A percentile compares a stretch with the other conserved stretches of the same genome.
phyloP scores from a whole-genome alignment of 371 early-diverging fungal genomes.

The Haplosporangium sp. region DNA sequence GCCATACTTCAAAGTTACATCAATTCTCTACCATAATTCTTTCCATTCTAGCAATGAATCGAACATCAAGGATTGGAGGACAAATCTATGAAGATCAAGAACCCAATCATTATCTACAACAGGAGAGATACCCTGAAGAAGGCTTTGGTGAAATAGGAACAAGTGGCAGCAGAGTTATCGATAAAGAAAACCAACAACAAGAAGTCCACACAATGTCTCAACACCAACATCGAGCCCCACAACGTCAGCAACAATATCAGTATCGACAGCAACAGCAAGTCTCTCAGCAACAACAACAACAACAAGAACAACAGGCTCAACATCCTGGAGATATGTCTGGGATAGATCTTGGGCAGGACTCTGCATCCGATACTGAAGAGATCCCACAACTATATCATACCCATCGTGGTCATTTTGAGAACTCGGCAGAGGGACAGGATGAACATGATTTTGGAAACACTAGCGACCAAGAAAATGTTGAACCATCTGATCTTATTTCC shows the following conservation, averaged over 20 bases:
- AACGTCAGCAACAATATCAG: conserved; percentile 23
- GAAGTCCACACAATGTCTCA: neutral
- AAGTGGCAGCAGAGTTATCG: neutral
- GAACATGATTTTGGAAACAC: neutral
- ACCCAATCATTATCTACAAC: neutral
- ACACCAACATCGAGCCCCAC: conserved; percentile 7
- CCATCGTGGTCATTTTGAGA: neutral
- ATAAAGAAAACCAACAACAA: conserved; percentile 13
- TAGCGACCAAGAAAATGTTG: conserved; percentile 25
- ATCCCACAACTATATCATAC: neutral
- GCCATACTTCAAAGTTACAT: neutral
- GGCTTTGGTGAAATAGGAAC: neutral
- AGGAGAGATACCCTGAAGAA: conserved; percentile 1
- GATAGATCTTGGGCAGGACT: neutral
- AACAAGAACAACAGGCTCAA: neutral
- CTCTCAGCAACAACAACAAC: conserved; percentile 8
- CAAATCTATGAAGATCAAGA: conserved; percentile 20
- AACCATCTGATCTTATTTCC: neutral
- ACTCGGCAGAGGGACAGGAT: neutral
- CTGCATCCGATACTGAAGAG: neutral
- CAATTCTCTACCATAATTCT: neutral
- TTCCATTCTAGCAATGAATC: neutral
- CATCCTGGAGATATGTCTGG: conserved; percentile 19
- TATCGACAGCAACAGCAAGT: conserved; percentile 9
- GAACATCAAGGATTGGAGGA: neutral